These are phyloP conservation scores for Serendipita sp. DNA, from an alignment of 1,284 basidiomycete species.

Conservation along the genomic window DNA sequence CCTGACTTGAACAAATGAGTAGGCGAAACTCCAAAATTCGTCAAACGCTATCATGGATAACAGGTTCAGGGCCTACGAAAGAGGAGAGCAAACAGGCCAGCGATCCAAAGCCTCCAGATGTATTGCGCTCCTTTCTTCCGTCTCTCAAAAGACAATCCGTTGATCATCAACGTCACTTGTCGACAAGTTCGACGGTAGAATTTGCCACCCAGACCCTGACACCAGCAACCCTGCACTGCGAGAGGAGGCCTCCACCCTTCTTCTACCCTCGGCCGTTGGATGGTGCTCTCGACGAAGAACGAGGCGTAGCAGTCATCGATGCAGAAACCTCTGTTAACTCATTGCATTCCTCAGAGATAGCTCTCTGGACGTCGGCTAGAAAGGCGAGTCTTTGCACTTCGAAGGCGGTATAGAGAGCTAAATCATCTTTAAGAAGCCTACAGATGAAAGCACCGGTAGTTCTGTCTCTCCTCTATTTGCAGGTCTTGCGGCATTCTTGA, in stretches of 20 bases:
- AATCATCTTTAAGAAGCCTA: no score
- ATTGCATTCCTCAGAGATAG: neutral
- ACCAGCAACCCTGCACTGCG: neutral
- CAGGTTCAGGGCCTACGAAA: neutral
- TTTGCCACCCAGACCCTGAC: neutral
- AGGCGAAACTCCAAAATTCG: neutral
- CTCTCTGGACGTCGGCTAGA: neutral
- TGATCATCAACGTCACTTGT: no score
- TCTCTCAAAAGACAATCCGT: neutral
- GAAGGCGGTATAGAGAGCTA: no score
- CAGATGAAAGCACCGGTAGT: no score
- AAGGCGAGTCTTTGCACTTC: no score
- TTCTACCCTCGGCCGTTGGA: neutral
- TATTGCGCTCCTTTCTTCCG: neutral
- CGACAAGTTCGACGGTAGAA: neutral
- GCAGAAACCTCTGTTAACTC: neutral
- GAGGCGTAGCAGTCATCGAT: neutral
- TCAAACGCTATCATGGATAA: neutral
- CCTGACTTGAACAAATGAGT: no score
- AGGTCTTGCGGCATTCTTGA: no score
- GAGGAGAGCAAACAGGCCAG: neutral
- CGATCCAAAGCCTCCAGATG: neutral
- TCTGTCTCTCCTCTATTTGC: no score
- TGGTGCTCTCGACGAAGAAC: neutral
- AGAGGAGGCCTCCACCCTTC: neutral